Base-by-base conservation (phyloP, 495 filamentous ascomycete genomes). In the Jackrogersella minutella region DNA sequence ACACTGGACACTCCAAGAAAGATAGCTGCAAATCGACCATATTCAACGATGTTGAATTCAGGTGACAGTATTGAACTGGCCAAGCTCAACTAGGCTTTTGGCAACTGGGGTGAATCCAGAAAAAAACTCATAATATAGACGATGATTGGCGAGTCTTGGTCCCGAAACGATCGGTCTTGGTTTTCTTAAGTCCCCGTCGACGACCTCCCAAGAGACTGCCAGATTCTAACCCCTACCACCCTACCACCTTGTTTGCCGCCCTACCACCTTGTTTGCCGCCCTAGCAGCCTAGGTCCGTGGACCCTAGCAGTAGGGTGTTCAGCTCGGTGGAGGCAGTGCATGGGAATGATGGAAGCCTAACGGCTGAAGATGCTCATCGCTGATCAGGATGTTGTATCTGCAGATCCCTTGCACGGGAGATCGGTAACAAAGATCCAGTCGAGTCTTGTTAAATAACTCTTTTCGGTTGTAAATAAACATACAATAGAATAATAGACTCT, bases 321-420 rank as follows among this genome's bases (percentile, higher is more conserved):
- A 63, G 60, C 60, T 63, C 21, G 43, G 60, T 63, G 60, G 60
- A 9, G 56, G 43, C 60, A 30, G 16, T 63, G 41, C 40, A 63
- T 36, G 40, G 31, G 39, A 28, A 62, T 62, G 59, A 62, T 41
- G 52, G 26, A 26, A 24, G 40, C 41, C 43, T 28, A 9, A 22
- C 22, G 44, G 33, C 41, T 41, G 52, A 56, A 19, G 54, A 22
- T 16, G 17, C 17, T 43, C 17, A 21, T 22, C 40, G n/a, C n/a
- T n/a, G n/a, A n/a, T n/a, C n/a, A n/a, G n/a, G n/a, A 43, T 43
- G 19, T 21, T n/a, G 26, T 49, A 49, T 49, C 13, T 49, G 44
- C 44, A 31, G 44, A 33, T 49, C n/a, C 7, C 26, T 31, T 31
- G 13, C 26, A 11, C n/a, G 4, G n/a, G 13, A 26, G 10, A 5